Evolutionary conservation across 2,329 filamentous ascomycete species (phyloP), one percentile per base, ranked within the genome.

Genomic region (Emergomyces pasteurianus): DNA sequence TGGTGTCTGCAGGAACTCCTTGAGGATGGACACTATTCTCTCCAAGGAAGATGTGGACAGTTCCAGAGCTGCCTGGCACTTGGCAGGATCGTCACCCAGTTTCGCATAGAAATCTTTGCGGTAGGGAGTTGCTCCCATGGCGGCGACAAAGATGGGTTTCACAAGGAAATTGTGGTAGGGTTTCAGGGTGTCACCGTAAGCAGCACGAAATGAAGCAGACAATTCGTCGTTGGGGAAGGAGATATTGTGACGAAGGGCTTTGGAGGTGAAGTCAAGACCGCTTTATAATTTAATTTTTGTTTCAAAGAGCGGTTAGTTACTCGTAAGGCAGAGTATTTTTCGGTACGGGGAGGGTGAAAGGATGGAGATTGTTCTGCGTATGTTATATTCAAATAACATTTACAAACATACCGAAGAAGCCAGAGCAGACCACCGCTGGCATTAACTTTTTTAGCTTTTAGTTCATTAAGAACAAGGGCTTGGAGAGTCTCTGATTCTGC

Each of bases 101-200:
- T 96, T 96, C 66, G 77, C 77, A 74, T 96, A 97, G 73, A 99
- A 97, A 76, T 92, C 89, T 74, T 89, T 90, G 67, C 92, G 85
- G 81, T 96, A 96, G 1, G 94, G 94, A 67, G 89, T 92, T 21
- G 91, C 92, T 68, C 84, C 84, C 91, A 99, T 96, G 73, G 92
- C 92, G 64, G 91, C 88, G 68, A 83, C 88, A 83, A 97, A 97
- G 72, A 96, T 82, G 63, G 90, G 90, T 82, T 95, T 96, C 69
- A 96, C 79, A 64, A 96, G 69, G 76, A 95, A 91, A 72, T 82
- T 85, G 81, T 99, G 94, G 80, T 95, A 86, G 31, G 88, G 89
- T 80, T 95, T 96, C 69, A 99, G 87, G 57, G 92, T 96, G 69
- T 79, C 80, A 72, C 82, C 83, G 78, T 99, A 99, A 67, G 92